Percentiles rank a stretch among this genome's conserved stretches.
Evolutionary conservation across 257 asterid species (phyloP).

Genomic region (Lycium barbarum): DNA sequence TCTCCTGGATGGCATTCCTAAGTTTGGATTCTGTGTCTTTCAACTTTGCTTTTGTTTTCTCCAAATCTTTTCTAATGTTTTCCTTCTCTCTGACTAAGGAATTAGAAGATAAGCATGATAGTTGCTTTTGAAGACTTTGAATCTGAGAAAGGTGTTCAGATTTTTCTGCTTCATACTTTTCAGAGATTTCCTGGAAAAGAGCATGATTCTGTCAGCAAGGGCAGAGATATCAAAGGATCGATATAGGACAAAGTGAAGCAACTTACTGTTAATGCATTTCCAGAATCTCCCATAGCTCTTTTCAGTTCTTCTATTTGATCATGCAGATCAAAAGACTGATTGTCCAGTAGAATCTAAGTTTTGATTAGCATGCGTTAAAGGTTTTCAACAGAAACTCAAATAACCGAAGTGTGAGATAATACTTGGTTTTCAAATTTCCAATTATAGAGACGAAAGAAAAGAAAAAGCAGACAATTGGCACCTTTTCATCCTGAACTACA

Average conservation of each 20-base stretch:
- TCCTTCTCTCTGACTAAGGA: constrained; percentile 92
- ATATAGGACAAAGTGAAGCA: constrained; percentile 29
- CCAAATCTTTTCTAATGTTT: constrained; percentile 81
- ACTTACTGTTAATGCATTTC: constrained; percentile 55
- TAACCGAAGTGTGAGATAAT: constrained; percentile 25
- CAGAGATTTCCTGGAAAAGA: constrained; percentile 61
- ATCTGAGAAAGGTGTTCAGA: constrained; percentile 57
- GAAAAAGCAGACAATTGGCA: constrained; percentile 30
- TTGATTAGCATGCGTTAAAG: constrained; percentile 35
- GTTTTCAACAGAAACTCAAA: constrained; percentile 36
- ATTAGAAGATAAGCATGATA: constrained; percentile 64
- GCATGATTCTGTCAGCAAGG: constrained; percentile 38
- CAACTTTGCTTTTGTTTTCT: constrained; percentile 80
- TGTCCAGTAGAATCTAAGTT: constrained; percentile 58
- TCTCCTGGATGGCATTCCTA: constrained; percentile 84
- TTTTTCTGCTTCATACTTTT: constrained; percentile 63
- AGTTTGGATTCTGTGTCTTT: constrained; percentile 88
- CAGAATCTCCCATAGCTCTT: constrained; percentile 55
- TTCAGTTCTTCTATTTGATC: constrained; percentile 61
- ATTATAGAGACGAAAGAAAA: constrained; percentile 6
- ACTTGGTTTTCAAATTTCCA: not conserved
- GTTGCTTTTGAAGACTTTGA: constrained; percentile 68
- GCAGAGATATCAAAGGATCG: constrained; percentile 19
- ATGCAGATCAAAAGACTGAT: constrained; percentile 62
- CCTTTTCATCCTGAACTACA: constrained; percentile 82